These are phyloP conservation scores for Wallemia hederae DNA, from an alignment of 1,284 basidiomycete genomes.

Conservation along the genomic window DNA sequence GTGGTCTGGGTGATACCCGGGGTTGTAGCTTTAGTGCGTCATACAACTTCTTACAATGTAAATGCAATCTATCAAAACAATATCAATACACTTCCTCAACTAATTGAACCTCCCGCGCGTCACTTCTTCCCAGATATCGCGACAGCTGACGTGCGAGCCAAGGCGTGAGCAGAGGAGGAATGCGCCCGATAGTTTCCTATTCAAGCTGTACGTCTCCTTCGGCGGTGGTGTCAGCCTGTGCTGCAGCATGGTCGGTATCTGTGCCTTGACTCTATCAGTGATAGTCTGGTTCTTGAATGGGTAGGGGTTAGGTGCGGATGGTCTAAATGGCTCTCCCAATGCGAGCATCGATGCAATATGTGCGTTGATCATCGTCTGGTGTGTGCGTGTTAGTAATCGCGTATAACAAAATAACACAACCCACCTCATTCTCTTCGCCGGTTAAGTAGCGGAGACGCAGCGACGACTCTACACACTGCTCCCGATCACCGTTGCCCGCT, in stretches of 20 bases:
- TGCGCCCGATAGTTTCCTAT: constrained; percentile 75
- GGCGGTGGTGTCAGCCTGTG: constrained; percentile 77
- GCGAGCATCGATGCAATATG: constrained; percentile 51
- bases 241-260: constrained; percentile 73
- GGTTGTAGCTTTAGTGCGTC: no score
- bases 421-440: constrained; percentile 52
- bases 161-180: constrained; percentile 71
- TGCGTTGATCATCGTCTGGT: constrained; percentile 55
- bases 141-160: constrained; percentile 43
- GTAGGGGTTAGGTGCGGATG: constrained; percentile 28
- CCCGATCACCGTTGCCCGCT: constrained; percentile 38
- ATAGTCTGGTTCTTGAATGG: constrained; percentile 35
- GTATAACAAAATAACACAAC: constrained; percentile 7
- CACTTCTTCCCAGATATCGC: constrained; percentile 38
- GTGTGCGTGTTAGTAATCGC: neutral
- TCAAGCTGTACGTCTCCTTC: constrained; percentile 74
- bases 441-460: constrained; percentile 62
- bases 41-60: no score
- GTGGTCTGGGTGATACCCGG: no score
- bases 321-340: constrained; percentile 49
- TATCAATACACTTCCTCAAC: neutral
- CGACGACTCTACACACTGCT: constrained; percentile 43
- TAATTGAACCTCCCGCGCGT: constrained; percentile 4
- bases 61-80: neutral
- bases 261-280: constrained; percentile 38